These are phyloP conservation scores for Diplosphaera chodatii DNA, from an alignment of 139 green algal species.

Conservation along the genomic window DNA sequence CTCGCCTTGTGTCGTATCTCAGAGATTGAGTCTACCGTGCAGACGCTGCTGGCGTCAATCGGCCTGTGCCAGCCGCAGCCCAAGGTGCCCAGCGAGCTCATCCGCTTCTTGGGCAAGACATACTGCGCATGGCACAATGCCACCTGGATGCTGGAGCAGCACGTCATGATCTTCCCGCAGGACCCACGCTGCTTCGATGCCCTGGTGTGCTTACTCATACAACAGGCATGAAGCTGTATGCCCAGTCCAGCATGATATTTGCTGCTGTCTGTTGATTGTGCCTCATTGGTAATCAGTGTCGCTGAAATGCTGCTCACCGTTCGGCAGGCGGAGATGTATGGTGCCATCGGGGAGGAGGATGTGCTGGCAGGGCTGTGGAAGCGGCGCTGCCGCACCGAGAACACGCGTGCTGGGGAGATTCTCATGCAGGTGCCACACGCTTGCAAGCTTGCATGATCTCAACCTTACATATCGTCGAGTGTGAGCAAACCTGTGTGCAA, in stretches of 20 bases:
- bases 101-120: slow-evolving; percentile 94
- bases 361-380: slow-evolving; percentile 86
- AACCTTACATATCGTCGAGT: too few relatives aligned
- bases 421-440: too few relatives aligned
- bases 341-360: slow-evolving; percentile 78
- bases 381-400: slow-evolving; percentile 33
- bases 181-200: slow-evolving; percentile 90
- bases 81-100: slow-evolving; percentile 96
- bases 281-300: too few relatives aligned
- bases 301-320: too few relatives aligned
- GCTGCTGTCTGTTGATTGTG: too few relatives aligned
- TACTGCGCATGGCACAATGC: slow-evolving; percentile 96
- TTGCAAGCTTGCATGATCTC: too few relatives aligned
- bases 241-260: too few relatives aligned
- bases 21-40: too few relatives aligned
- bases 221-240: too few relatives aligned
- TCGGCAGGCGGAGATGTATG: slow-evolving; percentile 76
- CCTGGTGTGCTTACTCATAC: too few relatives aligned
- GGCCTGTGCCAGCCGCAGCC: slow-evolving; percentile 92
- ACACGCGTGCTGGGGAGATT: slow-evolving; percentile 57
- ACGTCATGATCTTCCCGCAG: slow-evolving; percentile 89
- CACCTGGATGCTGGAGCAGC: slow-evolving; percentile 91
- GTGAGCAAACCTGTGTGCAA: too few relatives aligned
- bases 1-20: too few relatives aligned
- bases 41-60: slow-evolving; percentile 87